Conservation (phyloP, 257 asterid genomes). For the Fraxinus pennsylvanica region DNA sequence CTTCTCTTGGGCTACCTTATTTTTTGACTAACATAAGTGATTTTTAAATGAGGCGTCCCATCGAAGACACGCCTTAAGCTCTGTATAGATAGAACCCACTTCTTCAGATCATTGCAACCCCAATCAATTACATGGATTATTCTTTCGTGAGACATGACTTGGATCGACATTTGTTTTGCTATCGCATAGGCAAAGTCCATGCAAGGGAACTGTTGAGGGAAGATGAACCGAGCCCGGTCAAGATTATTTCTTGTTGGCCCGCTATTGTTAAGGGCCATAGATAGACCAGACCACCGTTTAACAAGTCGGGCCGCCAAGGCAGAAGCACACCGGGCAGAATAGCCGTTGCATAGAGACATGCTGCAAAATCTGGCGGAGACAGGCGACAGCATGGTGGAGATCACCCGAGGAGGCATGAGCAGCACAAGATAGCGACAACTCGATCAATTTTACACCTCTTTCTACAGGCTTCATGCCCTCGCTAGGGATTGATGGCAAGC, state of each 20-base stretch:
- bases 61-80: conserved; percentile 31
- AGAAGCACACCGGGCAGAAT: conserved; percentile 46
- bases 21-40: conserved; percentile 39
- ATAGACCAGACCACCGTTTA: conserved; percentile 61
- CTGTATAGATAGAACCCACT: conserved; percentile 48
- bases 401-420: conserved; percentile 52
- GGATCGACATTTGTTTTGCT: conserved; percentile 33
- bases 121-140: conserved; percentile 48
- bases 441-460: conserved; percentile 43
- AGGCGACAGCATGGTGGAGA: conserved; percentile 50
- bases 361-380: conserved; percentile 42
- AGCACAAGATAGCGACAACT: conserved; percentile 50
- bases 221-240: conserved; percentile 32
- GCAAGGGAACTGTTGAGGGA: conserved; percentile 35
- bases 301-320: conserved; percentile 51
- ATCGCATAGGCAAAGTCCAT: conserved; percentile 39
- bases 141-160: conserved; percentile 32
- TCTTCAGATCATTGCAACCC: conserved; percentile 39
- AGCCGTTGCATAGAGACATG: conserved; percentile 54
- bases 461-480: conserved; percentile 41
- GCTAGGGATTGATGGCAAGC: conserved; percentile 26
- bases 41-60: conserved; percentile 42
- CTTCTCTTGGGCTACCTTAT: conserved; percentile 34
- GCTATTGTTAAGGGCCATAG: conserved; percentile 42
- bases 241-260: conserved; percentile 21